Conservation (phyloP, 768 basidiomycete genomes). For the Cystobasidium tubakii region DNA sequence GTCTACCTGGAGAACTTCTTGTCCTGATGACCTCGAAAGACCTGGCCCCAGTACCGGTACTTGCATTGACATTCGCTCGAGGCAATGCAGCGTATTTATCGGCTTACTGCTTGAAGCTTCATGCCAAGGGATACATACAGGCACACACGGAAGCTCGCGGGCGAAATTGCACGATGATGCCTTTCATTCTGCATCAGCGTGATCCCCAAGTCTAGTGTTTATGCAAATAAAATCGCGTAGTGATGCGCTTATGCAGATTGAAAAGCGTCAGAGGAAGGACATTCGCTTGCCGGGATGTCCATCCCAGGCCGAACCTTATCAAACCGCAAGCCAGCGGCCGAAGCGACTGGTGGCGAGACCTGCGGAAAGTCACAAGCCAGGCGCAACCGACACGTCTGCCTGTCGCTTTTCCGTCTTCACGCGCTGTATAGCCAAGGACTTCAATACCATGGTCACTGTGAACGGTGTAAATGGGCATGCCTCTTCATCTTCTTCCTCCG, state of each 20-base stretch:
- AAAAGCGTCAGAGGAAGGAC: neutral
- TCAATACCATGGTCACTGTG: neutral
- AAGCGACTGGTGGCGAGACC: neutral
- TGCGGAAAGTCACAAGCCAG: neutral
- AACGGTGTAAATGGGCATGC: slow-evolving; percentile 1
- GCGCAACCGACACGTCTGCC: neutral
- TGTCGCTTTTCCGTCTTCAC: neutral
- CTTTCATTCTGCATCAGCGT: neutral
- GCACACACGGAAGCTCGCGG: neutral
- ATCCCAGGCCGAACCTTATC: neutral
- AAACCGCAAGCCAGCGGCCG: neutral
- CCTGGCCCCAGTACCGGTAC: too few relatives aligned
- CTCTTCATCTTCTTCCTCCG: neutral
- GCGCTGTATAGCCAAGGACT: neutral
- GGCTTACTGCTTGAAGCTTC: too few relatives aligned
- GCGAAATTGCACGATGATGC: neutral
- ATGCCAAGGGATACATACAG: too few relatives aligned
- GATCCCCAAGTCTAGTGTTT: neutral
- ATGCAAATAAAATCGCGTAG: neutral
- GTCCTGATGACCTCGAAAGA: too few relatives aligned
- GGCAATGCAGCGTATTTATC: too few relatives aligned
- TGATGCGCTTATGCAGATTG: neutral
- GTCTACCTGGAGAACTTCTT: too few relatives aligned
- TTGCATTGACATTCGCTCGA: too few relatives aligned
- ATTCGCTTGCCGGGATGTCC: neutral